These are phyloP conservation scores for Neonectria punicea DNA, from an alignment of 2,329 filamentous ascomycete genomes.

Conservation along the genomic window DNA sequence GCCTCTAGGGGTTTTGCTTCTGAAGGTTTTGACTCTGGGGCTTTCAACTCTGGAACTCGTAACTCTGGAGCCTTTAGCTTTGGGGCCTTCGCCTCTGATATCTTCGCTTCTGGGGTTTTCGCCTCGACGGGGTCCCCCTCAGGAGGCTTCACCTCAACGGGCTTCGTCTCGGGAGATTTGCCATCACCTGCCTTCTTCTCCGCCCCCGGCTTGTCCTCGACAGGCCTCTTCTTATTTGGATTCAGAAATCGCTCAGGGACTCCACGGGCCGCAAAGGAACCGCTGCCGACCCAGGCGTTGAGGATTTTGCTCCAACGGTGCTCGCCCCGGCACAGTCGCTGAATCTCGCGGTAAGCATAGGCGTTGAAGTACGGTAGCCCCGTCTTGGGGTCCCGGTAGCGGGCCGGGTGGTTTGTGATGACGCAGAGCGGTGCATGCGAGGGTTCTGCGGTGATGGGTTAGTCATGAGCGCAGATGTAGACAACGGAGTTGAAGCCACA, in stretches of 20 bases:
- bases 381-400: slow-evolving; percentile 86
- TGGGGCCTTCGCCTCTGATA: background rate
- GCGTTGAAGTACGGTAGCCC: slow-evolving; percentile 83
- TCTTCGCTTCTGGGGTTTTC: background rate
- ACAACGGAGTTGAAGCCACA: background rate
- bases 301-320: slow-evolving; percentile 86
- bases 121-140: background rate
- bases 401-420: slow-evolving; percentile 84
- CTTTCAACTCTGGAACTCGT: background rate
- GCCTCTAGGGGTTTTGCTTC: background rate
- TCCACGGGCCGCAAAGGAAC: slow-evolving; percentile 72
- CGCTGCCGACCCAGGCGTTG: slow-evolving; percentile 83
- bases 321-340: slow-evolving; percentile 75
- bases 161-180: slow-evolving; percentile 26
- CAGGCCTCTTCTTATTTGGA: slow-evolving; percentile 46
- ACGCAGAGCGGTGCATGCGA: slow-evolving; percentile 71
- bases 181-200: slow-evolving; percentile 29
- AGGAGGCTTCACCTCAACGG: slow-evolving; percentile 17
- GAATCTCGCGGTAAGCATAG: slow-evolving; percentile 84
- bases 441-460: slow-evolving; percentile 54
- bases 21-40: background rate
- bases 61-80: background rate
- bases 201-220: slow-evolving; percentile 30
- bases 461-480: slow-evolving; percentile 2
- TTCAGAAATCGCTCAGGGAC: slow-evolving; percentile 81